Evolutionary conservation across 2,329 filamentous ascomycete genomes (phyloP), one percentile per base, ranked within the genome.

Genomic region (Penicillium paneum): DNA sequence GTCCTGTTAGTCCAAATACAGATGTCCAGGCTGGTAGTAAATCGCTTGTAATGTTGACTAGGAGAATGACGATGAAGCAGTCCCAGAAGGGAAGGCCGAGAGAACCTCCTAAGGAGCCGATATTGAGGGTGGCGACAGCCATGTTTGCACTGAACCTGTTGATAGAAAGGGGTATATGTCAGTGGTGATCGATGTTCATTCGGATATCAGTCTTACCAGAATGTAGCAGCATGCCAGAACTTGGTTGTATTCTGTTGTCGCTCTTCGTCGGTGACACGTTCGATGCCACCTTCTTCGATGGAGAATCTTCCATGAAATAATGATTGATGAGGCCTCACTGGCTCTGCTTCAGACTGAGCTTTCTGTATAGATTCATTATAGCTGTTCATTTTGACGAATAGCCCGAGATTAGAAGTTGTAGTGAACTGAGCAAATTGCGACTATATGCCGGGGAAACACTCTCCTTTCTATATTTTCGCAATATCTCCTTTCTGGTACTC

Each of bases 11-110:
- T 6, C 70, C 70, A 44, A 72, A 71, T 51, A 52, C 67, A 54
- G 69, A 68, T 15, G 64, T 66, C 64, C 61, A 66, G 8, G 62
- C 64, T 15, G 64, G 61, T 56, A 61, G 63, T 10, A 73, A 49
- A 58, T 69, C 67, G 47, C 65, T 66, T 11, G 64, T 47, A 5
- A 73, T 34, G 43, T 74, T 74, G 32, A 74, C 65, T 6, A 67
- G 55, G 10, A 72, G 35, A 24, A 74, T 73, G 40, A 74, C 65
- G 6, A 67, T 66, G 49, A 74, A 73, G 49, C 65, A 72, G 41
- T 73, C 68, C 71, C 70, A 73, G 51, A 74, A 73, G 2, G 62
- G 57, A 4, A 71, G 67, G 12, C 69, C 69, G 43, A 73, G 63
- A 1, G 59, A 53, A 1, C 68, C 71, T 5, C 70, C 69, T 0